Evolutionary conservation across 805 yeast genomes (phyloP).

Genomic region (Myxozyma nipponensis): DNA sequence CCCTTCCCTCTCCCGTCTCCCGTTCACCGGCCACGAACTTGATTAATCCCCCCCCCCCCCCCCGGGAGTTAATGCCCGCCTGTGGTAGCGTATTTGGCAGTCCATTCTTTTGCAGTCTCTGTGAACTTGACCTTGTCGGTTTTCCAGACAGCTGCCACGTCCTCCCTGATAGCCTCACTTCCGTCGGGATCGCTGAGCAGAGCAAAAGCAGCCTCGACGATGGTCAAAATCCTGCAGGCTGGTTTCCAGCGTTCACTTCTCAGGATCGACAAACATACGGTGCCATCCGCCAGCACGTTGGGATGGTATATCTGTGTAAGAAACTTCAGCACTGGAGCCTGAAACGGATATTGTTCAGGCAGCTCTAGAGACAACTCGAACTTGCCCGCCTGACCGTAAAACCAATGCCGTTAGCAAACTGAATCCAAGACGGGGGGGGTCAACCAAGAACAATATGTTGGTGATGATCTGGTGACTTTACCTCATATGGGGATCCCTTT

Average conservation of each 20-base stretch:
- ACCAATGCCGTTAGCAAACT: background rate
- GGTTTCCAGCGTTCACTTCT: conserved; percentile 88
- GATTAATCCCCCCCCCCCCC: too few species aligned
- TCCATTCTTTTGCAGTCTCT: conserved; percentile 89
- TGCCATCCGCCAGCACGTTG: conserved; percentile 79
- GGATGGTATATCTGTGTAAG: conserved; percentile 87
- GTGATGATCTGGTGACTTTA: background rate
- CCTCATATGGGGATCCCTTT: conserved; percentile 63
- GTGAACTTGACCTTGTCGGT: conserved; percentile 78
- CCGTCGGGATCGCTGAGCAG: conserved; percentile 84
- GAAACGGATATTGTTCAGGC: conserved; percentile 90
- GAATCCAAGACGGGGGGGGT: background rate
- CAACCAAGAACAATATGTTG: background rate
- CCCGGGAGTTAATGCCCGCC: too few species aligned
- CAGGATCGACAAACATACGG: conserved; percentile 80
- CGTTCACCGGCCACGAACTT: too few species aligned
- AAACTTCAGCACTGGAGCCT: conserved; percentile 75
- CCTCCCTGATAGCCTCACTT: conserved; percentile 88
- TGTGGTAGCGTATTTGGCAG: conserved; percentile 38
- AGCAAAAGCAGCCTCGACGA: conserved; percentile 74
- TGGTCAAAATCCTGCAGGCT: conserved; percentile 79
- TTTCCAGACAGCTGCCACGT: conserved; percentile 82
- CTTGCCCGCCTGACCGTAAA: conserved; percentile 65
- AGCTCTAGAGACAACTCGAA: conserved; percentile 80
- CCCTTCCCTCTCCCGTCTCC: too few species aligned